These are phyloP conservation scores for Astrephomene gubernaculifera DNA, from an alignment of 139 green algal genomes.

Conservation along the genomic window DNA sequence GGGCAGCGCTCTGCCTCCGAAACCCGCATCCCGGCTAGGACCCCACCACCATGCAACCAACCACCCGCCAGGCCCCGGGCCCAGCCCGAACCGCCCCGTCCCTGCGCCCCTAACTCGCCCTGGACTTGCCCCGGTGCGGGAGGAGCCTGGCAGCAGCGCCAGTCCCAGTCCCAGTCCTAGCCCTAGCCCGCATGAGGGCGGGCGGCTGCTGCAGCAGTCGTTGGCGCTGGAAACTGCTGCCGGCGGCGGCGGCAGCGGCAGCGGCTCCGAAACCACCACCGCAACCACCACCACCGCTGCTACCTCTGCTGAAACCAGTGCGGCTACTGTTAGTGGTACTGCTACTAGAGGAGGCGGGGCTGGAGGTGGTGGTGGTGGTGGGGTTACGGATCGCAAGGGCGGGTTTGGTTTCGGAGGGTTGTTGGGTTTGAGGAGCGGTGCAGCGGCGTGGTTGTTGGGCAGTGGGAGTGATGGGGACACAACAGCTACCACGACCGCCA, in stretches of 20 bases:
- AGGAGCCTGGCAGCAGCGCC: conserved; percentile 23
- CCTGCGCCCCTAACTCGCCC: not conserved
- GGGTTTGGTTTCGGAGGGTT: too few relatives aligned
- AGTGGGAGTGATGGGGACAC: too few relatives aligned
- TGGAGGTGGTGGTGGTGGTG: too few relatives aligned
- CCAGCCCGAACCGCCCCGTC: too few relatives aligned
- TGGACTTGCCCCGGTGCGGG: conserved; percentile 3
- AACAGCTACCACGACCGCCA: too few relatives aligned
- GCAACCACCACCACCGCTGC: not conserved
- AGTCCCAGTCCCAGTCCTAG: not conserved
- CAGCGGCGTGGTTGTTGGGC: too few relatives aligned
- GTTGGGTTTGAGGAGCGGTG: too few relatives aligned
- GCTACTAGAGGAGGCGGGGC: too few relatives aligned
- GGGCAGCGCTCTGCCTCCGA: not conserved
- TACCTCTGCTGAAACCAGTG: too few relatives aligned
- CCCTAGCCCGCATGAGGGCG: not conserved
- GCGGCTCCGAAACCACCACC: not conserved
- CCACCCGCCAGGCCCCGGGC: not conserved
- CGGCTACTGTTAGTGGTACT: too few relatives aligned
- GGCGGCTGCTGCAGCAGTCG: too few relatives aligned
- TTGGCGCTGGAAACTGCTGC: not conserved
- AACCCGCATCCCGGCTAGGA: not conserved
- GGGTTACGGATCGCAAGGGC: too few relatives aligned
- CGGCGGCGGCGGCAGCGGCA: not conserved
- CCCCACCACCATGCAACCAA: not conserved